Evolutionary conservation across 495 filamentous ascomycete genomes (phyloP), one percentile per base, ranked within the genome.

Genomic region (Neurospora sublineolata): DNA sequence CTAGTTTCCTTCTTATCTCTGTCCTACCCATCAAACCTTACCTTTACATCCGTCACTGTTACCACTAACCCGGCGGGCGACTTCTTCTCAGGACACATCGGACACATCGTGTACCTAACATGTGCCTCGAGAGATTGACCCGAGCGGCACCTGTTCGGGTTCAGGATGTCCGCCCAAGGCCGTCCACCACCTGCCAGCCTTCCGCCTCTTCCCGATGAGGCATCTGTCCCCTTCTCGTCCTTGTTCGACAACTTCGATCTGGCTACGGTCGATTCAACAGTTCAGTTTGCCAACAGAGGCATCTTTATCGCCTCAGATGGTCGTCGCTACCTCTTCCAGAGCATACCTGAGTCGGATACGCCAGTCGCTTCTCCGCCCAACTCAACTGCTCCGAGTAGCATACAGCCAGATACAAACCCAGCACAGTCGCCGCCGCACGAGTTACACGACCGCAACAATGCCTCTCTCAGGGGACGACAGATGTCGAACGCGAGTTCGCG

Each of bases 191-290:
- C 73, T 41, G 72, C 72, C 69, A 74, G 72, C 76, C 73, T 79
- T 44, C 77, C 77, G 23, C 44, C 76, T 9, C 71, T 80, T 71
- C 68, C 73, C 69, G 68, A 70, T 67, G 77, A 77, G 67, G 75
- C 75, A n/a, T 73, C 75, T 16, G 73, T 73, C 6, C 79, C 77
- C 39, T 76, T 80, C 70, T 80, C 79, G 68, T 73, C 76, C 18
- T 78, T 80, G 52, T 77, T 80, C 71, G 73, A 75, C 64, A 75
- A 70, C 67, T 79, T 80, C 27, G 77, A 80, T 71, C 75, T 72
- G 14, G 71, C 73, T 3, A 76, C 78, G 44, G 69, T 80, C 72
- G 77, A 79, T 37, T 73, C 77, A 36, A 76, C 79, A 1, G 72
- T 75, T 37, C 78, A 78, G 68, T 75, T 78, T 39, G 75, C 78